phyloP scores from a whole-genome alignment of 2,329 filamentous ascomycete species.

The Trichoderma arundinaceum region DNA sequence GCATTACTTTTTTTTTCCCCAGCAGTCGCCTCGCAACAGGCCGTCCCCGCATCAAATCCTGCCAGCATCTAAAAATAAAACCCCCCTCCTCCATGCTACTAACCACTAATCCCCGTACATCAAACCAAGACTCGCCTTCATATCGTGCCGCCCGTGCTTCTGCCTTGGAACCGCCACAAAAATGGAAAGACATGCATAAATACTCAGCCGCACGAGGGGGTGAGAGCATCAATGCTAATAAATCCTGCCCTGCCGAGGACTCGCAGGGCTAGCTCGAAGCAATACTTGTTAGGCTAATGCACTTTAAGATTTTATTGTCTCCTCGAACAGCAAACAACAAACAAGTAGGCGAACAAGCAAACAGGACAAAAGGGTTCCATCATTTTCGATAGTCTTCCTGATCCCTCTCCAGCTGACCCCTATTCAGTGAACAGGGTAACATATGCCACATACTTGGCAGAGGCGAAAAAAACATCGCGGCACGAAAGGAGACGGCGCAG shows the following conservation, averaged over 20 bases:
- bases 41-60: not conserved
- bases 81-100: not conserved
- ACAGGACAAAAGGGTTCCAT: not conserved
- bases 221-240: conserved; percentile 5
- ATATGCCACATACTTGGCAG: not conserved
- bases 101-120: not conserved
- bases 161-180: not conserved
- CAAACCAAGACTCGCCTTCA: not conserved
- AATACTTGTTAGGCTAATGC: not conserved
- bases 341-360: not conserved
- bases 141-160: conserved; percentile 6
- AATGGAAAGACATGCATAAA: conserved; percentile 19
- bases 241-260: not conserved
- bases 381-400: not conserved
- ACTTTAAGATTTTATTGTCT: not conserved
- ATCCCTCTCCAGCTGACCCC: not conserved
- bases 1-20: not conserved
- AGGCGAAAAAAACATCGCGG: not conserved
- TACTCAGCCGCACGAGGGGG: conserved; percentile 12
- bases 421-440: not conserved
- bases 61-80: not conserved
- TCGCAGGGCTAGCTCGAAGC: not conserved
- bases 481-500: not conserved
- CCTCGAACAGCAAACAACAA: not conserved
- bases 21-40: not conserved